A percentile compares a stretch with the other conserved stretches of the same genome.
These are phyloP conservation scores for Purpureocillium takamizusanense DNA, from an alignment of 2,329 filamentous ascomycete species.

Conservation along the genomic window DNA sequence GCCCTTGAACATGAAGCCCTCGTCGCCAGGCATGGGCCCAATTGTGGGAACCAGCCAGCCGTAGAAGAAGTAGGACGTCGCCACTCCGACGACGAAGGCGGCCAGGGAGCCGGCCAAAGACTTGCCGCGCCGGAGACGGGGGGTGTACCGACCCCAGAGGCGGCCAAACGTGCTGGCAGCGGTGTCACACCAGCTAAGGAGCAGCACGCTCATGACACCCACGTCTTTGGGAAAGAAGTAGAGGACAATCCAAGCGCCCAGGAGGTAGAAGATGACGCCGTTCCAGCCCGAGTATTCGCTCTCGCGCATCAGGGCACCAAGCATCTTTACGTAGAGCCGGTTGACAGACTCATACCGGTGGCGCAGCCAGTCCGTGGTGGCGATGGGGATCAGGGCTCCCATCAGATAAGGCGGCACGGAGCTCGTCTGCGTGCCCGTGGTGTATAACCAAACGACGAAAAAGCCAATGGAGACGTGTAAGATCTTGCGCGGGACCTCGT, in stretches of 20 bases:
- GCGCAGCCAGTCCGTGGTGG: conserved; percentile 70
- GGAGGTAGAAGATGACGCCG: conserved; percentile 91
- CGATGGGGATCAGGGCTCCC: conserved; percentile 72
- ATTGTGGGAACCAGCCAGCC: conserved; percentile 68
- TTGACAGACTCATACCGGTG: conserved; percentile 79
- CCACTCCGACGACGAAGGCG: conserved; percentile 73
- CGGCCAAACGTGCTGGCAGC: conserved; percentile 92
- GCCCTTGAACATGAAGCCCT: conserved; percentile 69
- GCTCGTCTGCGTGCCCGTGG: conserved; percentile 64
- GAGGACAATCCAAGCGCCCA: conserved; percentile 81
- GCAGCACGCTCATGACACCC: conserved; percentile 76
- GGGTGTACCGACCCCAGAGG: conserved; percentile 82
- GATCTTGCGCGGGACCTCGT: conserved; percentile 90
- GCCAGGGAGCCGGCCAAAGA: conserved; percentile 83
- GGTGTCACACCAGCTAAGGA: conserved; percentile 97
- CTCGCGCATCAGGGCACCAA: conserved; percentile 94
- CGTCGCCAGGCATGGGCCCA: conserved; percentile 60
- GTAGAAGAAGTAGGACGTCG: conserved; percentile 80
- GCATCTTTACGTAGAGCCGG: conserved; percentile 69
- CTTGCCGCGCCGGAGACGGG: conserved; percentile 76
- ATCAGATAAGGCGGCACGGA: conserved; percentile 81
- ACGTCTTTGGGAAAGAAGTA: conserved; percentile 89
- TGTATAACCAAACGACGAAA: conserved; percentile 79
- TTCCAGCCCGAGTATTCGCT: conserved; percentile 92
- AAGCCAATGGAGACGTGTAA: conserved; percentile 97